Base-by-base conservation (phyloP, 148 eudicot genomes). In the Vaccinium myrtillus region DNA sequence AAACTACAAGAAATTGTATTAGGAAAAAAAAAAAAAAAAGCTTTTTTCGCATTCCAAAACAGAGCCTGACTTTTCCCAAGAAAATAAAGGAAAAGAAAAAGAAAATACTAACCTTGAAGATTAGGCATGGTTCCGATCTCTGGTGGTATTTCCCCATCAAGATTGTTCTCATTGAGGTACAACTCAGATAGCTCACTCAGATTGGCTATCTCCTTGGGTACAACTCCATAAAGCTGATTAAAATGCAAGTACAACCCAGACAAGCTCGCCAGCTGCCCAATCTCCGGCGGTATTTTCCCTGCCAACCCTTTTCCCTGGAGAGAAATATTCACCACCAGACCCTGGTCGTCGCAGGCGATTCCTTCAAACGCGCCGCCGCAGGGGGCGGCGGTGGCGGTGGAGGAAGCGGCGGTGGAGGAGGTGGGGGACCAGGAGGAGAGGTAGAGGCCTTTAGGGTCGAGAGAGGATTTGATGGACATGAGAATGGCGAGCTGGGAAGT, bases 191-290 rank as follows among this genome's bases (percentile, higher is more conserved):
- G 92, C 81, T 91, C 87, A 85, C 88, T 88, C 30, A 95, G 90
- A 73, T 88, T 89, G 74, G 90, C 87, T 75, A 95, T 89, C 85
- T 93, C 96, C 75, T 86, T 90, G 71, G 96, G 98, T 16, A 95
- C 92, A 21, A 67, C 85, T 39, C 98, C 98, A 73, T 81, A 77
- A 7, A 95, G 86, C 84, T 86, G 78, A 83, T 95, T 94, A 61
- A 94, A 95, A 87, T 95, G 98, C 81, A 95, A 59, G 84, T 91
- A 95, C 87, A 95, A 87, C 71, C 98, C 98, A 87, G 95, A 83
- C 78, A 95, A 91, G 88, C 91, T 92, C 82, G 82, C 89, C 51
- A 95, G 93, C 82, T 55, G 85, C 73, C 94, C 98, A 87, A 95
- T 92, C 88, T 92, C 88, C 43, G 89, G 85, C 1, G 98, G 92